Percentiles rank a stretch among this genome's conserved stretches.
phyloP scores from a whole-genome alignment of 805 yeast genomes.

The Zygosaccharomyces pseudorouxii region DNA sequence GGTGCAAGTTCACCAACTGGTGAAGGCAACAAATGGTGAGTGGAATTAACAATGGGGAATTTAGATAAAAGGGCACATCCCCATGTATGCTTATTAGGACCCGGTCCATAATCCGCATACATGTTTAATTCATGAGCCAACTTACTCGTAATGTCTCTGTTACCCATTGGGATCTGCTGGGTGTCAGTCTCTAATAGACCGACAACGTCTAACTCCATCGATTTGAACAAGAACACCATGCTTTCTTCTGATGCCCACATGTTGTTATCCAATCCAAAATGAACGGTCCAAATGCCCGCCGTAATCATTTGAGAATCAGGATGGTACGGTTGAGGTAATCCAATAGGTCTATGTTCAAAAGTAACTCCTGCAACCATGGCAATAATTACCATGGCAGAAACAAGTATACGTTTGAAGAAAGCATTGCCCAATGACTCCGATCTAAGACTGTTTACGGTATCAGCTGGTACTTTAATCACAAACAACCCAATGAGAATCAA shows the following conservation, averaged over 20 bases:
- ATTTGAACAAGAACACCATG: slow-evolving; percentile 77
- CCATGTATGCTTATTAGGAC: slow-evolving; percentile 98
- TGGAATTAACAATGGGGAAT: slow-evolving; percentile 86
- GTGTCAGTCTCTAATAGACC: slow-evolving; percentile 92
- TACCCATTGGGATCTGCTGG: slow-evolving; percentile 90
- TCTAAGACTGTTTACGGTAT: neutral
- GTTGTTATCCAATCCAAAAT: slow-evolving; percentile 94
- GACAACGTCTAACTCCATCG: slow-evolving; percentile 84
- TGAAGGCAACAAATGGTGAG: slow-evolving; percentile 88
- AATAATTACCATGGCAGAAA: slow-evolving; percentile 16
- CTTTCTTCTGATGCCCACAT: slow-evolving; percentile 96
- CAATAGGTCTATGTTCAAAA: slow-evolving; percentile 28
- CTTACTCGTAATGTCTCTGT: slow-evolving; percentile 87
- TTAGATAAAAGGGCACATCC: slow-evolving; percentile 89
- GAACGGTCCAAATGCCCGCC: slow-evolving; percentile 98
- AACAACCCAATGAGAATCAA: slow-evolving; percentile 51
- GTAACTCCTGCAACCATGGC: slow-evolving; percentile 24
- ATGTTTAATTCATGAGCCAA: slow-evolving; percentile 88
- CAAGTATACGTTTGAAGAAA: slow-evolving; percentile 17
- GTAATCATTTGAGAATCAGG: slow-evolving; percentile 69
- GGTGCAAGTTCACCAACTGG: slow-evolving; percentile 99
- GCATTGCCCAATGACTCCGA: slow-evolving; percentile 9
- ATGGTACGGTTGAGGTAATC: slow-evolving; percentile 62
- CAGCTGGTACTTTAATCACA: slow-evolving; percentile 3
- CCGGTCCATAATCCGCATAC: slow-evolving; percentile 97